Evolutionary conservation across 2,329 filamentous ascomycete genomes (phyloP), one percentile per base, ranked within the genome.

Genomic region (Apiospora koreana): DNA sequence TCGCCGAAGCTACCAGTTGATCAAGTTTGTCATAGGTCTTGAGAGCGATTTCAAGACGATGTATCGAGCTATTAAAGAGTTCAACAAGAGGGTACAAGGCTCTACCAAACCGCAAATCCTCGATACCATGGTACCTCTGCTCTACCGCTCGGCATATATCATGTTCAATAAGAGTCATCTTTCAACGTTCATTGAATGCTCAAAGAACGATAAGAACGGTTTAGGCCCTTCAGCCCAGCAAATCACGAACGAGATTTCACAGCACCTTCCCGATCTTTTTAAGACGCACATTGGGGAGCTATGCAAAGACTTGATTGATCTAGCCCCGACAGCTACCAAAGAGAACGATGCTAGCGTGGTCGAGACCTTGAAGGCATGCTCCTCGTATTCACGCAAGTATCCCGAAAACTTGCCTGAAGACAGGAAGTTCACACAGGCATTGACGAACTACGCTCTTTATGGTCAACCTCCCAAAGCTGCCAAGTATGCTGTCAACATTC

Each of bases 91-190:
- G 70, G 87, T 97, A 45, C 92, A 95, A 75, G 87, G 89, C 69
- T 89, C 89, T 28, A 85, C 91, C 64, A 86, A 87, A 69, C 81
- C 88, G n/a, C 84, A 85, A 38, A 86, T 96, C 65, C 83, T 97
- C 3, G 94, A 97, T 45, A 97, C 94, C 0, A 80, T 99, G 35
- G 88, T 92, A 7, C 93, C 94, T 6, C 85, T 99, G 21, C 84
- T 98, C 5, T 97, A 97, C 79, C 91, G 94, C 58, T 92, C 92
- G 69, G 92, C 94, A 43, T 91, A 94, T 70, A 87, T 99, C 73
- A 88, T 97, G 74, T 98, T 97, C 83, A 99, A 98, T 83, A 91
- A 93, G 77, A 98, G 95, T 79, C 95, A 99, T 79, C 91, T 99
- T 23, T 91, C 95, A 3, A 91, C 94, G 0, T 95, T 98, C 73